Evolutionary conservation across 73 alveolate species (phyloP), one percentile per base, ranked within the genome.

Genomic region (Paramecium biaurelia): DNA sequence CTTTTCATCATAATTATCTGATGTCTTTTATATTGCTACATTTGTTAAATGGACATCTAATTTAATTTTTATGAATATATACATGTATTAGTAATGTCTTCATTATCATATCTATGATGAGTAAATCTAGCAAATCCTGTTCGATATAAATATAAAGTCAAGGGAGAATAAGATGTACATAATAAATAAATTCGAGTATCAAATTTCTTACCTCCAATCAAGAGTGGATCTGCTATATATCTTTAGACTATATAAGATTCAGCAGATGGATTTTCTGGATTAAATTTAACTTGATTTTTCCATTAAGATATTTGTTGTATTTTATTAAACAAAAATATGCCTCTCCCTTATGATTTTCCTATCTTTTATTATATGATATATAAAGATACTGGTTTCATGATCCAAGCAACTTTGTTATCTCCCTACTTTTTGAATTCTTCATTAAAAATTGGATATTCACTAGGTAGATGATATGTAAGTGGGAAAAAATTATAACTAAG

Each of bases 141-240:
- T 92, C 99, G 70, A 93, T 98, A 98, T 89, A 98, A 94, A 90
- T 98, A 98, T 28, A 96, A 99, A 21, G 99, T 99, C 84, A 99
- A 95, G 1, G 99, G 99, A n/a, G 98, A 94, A 93, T 99, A 99
- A 92, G 98, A 88, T 21, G 99, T 97, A 56, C 99, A 99, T 58
- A 99, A 95, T 63, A 98, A 98, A 93, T 99, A 99, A 20, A 99
- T 96, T 93, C 99, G 97, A 99, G 98, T 88, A 97, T 99, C 99
- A 93, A 98, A 95, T 85, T 99, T 99, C 96, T 99, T 99, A 18
- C 99, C 99, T 15, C 99, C 99, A 58, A 99, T 97, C 92, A 99
- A 97, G 38, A 99, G 96, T 9, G 99, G 99, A 85, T 98, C 98
- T 37, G 97, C 96, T 20, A 98, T 98, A 94, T 99, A 98, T 93